Percentiles rank a stretch among this genome's conserved stretches.
Evolutionary conservation across 805 yeast genomes (phyloP).

Genomic region (Lipomyces mesembrius): DNA sequence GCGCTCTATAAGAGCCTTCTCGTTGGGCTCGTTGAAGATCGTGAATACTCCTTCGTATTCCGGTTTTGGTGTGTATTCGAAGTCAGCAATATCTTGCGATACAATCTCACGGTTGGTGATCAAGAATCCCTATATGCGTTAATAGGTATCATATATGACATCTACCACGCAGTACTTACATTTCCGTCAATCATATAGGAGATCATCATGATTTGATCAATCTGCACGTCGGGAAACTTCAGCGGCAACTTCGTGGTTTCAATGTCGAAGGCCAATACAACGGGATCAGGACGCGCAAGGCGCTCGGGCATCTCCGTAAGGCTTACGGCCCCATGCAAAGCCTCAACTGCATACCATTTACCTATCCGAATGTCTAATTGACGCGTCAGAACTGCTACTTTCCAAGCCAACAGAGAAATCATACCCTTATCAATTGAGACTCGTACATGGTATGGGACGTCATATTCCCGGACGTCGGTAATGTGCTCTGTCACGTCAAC

Average conservation of each 20-base stretch:
- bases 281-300: conserved; percentile 96
- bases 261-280: conserved; percentile 93
- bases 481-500: conserved; percentile 64
- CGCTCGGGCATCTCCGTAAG: conserved; percentile 68
- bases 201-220: conserved; percentile 97
- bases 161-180: conserved; percentile 5
- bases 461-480: conserved; percentile 87
- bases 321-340: conserved; percentile 58
- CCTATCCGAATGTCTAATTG: conserved; percentile 74
- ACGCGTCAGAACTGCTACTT: background rate
- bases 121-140: conserved; percentile 62
- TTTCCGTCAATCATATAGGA: conserved; percentile 99
- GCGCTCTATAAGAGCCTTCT: conserved; percentile 68
- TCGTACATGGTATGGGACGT: conserved; percentile 95
- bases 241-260: conserved; percentile 97
- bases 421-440: conserved; percentile 81
- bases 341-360: conserved; percentile 88
- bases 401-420: background rate
- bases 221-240: conserved; percentile 89
- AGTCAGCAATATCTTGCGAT: conserved; percentile 92
- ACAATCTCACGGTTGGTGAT: conserved; percentile 95
- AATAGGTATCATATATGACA: background rate
- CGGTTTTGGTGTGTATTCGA: conserved; percentile 96
- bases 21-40: conserved; percentile 87
- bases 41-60: conserved; percentile 91